phyloP scores from a whole-genome alignment of 345 rosid species.

The Linum trigynum region DNA sequence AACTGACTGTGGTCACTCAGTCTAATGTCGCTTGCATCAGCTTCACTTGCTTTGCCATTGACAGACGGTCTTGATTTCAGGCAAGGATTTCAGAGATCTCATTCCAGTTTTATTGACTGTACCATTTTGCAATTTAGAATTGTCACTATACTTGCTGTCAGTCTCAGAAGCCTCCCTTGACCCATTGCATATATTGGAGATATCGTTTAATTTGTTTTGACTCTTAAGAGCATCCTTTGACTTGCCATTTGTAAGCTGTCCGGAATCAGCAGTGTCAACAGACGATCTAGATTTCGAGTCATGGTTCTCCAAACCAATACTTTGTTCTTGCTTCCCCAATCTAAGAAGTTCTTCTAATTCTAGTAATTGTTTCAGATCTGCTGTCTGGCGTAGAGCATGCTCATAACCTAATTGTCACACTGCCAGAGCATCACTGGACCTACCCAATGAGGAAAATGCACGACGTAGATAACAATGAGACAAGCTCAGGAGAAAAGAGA shows the following conservation, averaged over 20 bases:
- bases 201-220: slow-evolving; percentile 18
- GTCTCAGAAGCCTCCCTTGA: too few species aligned
- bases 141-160: slow-evolving; percentile 3
- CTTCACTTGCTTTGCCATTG: slow-evolving; percentile 32
- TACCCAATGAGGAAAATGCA: slow-evolving; percentile 70
- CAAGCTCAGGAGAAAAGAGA: slow-evolving; percentile 14
- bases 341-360: slow-evolving; percentile 75
- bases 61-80: slow-evolving; percentile 29
- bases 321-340: slow-evolving; percentile 40
- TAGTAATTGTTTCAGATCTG: slow-evolving; percentile 82
- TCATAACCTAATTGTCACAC: slow-evolving; percentile 74
- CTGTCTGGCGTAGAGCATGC: slow-evolving; percentile 50
- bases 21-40: slow-evolving; percentile 13
- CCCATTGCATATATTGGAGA: neutral
- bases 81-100: slow-evolving; percentile 20
- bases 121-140: slow-evolving; percentile 13
- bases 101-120: slow-evolving; percentile 16
- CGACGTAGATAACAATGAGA: slow-evolving; percentile 40
- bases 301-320: slow-evolving; percentile 18
- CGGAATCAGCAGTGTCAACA: slow-evolving; percentile 17
- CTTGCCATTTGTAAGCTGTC: slow-evolving; percentile 21
- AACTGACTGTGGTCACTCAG: slow-evolving; percentile 24
- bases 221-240: slow-evolving; percentile 20
- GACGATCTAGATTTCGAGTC: slow-evolving; percentile 20
- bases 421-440: slow-evolving; percentile 60